These are phyloP conservation scores for Phytopythium oedochilum DNA, from an alignment of 352 stramenopile species.

Conservation along the genomic window DNA sequence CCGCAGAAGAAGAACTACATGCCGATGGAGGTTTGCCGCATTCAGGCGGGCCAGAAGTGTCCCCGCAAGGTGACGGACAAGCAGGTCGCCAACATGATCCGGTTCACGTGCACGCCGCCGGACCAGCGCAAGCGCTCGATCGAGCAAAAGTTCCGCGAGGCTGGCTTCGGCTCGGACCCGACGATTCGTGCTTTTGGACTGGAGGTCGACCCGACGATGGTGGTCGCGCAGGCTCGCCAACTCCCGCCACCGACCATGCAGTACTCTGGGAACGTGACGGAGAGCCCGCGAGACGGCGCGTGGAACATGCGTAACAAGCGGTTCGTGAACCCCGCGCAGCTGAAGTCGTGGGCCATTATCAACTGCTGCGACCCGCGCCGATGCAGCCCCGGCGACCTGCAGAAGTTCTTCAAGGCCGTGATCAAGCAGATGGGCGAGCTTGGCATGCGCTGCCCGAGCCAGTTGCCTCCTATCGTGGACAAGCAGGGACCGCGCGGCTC, in stretches of 20 bases:
- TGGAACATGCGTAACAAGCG: constrained; percentile 72
- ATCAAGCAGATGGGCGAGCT: constrained; percentile 49
- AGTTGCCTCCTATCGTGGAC: constrained; percentile 36
- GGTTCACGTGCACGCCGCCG: constrained; percentile 51
- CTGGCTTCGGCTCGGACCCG: constrained; percentile 48
- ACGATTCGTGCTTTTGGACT: constrained; percentile 52
- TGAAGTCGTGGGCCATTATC: constrained; percentile 47
- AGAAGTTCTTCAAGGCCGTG: constrained; percentile 55
- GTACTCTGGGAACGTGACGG: constrained; percentile 37
- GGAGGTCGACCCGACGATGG: constrained; percentile 48
- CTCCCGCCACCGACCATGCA: constrained; percentile 40
- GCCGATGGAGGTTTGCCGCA: constrained; percentile 79
- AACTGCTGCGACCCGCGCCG: constrained; percentile 44
- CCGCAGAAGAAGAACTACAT: constrained; percentile 73
- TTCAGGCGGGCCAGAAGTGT: constrained; percentile 66
- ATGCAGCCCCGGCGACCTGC: constrained; percentile 20
- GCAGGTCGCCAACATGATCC: constrained; percentile 83
- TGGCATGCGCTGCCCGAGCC: constrained; percentile 36
- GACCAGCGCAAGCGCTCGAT: constrained; percentile 55
- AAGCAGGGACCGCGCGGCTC: constrained; percentile 26
- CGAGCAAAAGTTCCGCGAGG: constrained; percentile 51
- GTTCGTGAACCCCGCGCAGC: constrained; percentile 34
- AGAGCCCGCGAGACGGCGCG: constrained; percentile 44
- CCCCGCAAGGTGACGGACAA: constrained; percentile 74
- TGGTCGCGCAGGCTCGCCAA: constrained; percentile 38